A percentile compares a stretch with the other conserved stretches of the same genome.
These are phyloP conservation scores for Monosporascus sp. DNA, from an alignment of 2,329 filamentous ascomycete genomes.

Conservation along the genomic window DNA sequence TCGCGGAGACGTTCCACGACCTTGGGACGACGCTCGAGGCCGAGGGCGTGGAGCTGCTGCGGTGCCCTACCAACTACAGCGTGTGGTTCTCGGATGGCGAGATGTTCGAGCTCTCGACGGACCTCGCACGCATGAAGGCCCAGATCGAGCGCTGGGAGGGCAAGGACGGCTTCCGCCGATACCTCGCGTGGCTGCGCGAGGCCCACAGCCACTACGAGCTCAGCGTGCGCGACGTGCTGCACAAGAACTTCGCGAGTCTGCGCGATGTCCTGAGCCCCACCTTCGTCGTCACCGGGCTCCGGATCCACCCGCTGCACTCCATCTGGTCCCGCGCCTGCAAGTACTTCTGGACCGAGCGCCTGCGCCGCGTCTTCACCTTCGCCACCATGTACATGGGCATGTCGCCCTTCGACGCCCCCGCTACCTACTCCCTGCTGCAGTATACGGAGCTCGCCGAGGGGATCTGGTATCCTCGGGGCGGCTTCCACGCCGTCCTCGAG, in stretches of 20 bases:
- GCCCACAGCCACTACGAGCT: slow-evolving; percentile 66
- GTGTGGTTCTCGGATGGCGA: slow-evolving; percentile 68
- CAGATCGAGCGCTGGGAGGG: slow-evolving; percentile 72
- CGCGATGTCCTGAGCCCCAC: slow-evolving; percentile 50
- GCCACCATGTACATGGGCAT: slow-evolving; percentile 82
- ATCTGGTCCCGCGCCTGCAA: slow-evolving; percentile 60
- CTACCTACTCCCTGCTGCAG: slow-evolving; percentile 67
- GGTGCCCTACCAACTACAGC: slow-evolving; percentile 72
- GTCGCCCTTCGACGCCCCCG: slow-evolving; percentile 70
- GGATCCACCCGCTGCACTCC: slow-evolving; percentile 65
- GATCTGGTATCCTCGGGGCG: slow-evolving; percentile 69
- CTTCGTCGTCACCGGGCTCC: slow-evolving; percentile 54
- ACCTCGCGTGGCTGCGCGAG: slow-evolving; percentile 61
- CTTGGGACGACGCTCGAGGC: slow-evolving; percentile 59
- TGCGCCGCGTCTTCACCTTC: slow-evolving; percentile 69
- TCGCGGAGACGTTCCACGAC: slow-evolving; percentile 63
- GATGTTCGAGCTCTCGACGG: slow-evolving; percentile 59
- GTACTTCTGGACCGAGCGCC: slow-evolving; percentile 65
- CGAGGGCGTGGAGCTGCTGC: slow-evolving; percentile 63
- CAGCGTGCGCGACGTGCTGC: slow-evolving; percentile 59
- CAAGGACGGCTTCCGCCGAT: slow-evolving; percentile 64
- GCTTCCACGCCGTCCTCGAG: slow-evolving; percentile 62
- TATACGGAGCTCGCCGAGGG: slow-evolving; percentile 73
- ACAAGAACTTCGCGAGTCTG: slow-evolving; percentile 60
- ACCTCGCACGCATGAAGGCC: slow-evolving; percentile 63